phyloP scores from a whole-genome alignment of 345 rosid genomes.

The Trapa bicornis region DNA sequence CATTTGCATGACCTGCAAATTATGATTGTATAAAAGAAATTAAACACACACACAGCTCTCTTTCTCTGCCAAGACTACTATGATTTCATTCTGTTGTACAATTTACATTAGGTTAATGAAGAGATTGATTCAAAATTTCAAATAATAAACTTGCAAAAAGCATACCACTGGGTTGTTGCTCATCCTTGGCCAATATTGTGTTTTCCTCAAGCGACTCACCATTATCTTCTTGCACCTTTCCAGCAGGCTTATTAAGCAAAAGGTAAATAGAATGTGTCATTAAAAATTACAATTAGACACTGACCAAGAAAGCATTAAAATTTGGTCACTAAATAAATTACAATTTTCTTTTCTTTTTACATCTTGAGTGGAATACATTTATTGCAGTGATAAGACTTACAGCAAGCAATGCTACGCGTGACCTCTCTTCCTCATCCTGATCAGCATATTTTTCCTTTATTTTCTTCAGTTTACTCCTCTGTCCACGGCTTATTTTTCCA shows the following conservation, averaged over 20 bases:
- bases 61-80: background rate
- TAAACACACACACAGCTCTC: no score
- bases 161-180: constrained; percentile 36
- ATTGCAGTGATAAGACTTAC: constrained; percentile 34
- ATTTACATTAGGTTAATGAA: background rate
- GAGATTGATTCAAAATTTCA: background rate
- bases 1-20: constrained; percentile 49
- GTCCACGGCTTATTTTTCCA: constrained; percentile 78
- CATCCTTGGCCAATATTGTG: constrained; percentile 20
- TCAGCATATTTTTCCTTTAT: constrained; percentile 95
- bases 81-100: background rate
- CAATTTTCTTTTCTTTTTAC: no score
- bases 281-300: background rate
- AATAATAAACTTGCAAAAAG: background rate
- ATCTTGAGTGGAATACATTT: background rate
- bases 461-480: constrained; percentile 80
- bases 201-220: constrained; percentile 30
- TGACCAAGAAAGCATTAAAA: background rate
- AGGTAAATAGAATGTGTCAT: background rate
- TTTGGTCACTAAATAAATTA: background rate
- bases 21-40: constrained; percentile 2
- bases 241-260: constrained; percentile 54
- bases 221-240: constrained; percentile 47
- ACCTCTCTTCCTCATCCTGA: constrained; percentile 94
- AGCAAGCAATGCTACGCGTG: constrained; percentile 77